phyloP scores from a whole-genome alignment of 202 grass and related monocot genomes.

The Panicum virgatum region DNA sequence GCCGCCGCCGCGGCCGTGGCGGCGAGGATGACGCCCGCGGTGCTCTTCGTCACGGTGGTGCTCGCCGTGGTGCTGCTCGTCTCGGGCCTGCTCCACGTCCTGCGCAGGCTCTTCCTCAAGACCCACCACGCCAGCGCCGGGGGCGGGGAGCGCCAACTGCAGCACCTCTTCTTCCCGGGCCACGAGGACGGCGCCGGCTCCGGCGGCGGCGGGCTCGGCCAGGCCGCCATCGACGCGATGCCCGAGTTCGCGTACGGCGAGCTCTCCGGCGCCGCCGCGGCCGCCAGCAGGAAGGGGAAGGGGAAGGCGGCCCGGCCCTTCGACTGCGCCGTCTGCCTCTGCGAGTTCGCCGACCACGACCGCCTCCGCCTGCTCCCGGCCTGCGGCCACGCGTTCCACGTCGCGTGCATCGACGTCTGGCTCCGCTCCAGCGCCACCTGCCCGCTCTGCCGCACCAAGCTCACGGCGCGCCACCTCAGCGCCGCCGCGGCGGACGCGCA shows the following conservation, averaged over 20 bases:
- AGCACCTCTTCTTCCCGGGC: slow-evolving; percentile 39
- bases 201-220: slow-evolving; percentile 42
- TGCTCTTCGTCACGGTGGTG: slow-evolving; percentile 71
- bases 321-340: slow-evolving; percentile 79
- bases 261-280: slow-evolving; percentile 5
- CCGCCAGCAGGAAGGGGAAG: slow-evolving; percentile 1
- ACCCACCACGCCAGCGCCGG: slow-evolving; percentile 39
- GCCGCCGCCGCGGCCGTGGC: neutral
- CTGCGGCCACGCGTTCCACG: slow-evolving; percentile 77
- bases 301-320: slow-evolving; percentile 45
- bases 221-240: slow-evolving; percentile 58
- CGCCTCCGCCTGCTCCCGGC: slow-evolving; percentile 62
- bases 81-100: slow-evolving; percentile 56
- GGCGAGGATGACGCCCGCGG: slow-evolving; percentile 51
- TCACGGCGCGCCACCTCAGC: slow-evolving; percentile 25
- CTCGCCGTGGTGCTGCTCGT: slow-evolving; percentile 65
- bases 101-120: slow-evolving; percentile 62
- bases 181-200: slow-evolving; percentile 32
- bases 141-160: slow-evolving; percentile 40
- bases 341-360: slow-evolving; percentile 52
- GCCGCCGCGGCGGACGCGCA: neutral
- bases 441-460: slow-evolving; percentile 62
- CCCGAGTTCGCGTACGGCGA: slow-evolving; percentile 64
- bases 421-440: slow-evolving; percentile 70
- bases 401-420: slow-evolving; percentile 74